Percentiles rank a stretch among this genome's conserved stretches.
Conservation (phyloP, 106 monocot genomes). For the Chionographis japonica region DNA sequence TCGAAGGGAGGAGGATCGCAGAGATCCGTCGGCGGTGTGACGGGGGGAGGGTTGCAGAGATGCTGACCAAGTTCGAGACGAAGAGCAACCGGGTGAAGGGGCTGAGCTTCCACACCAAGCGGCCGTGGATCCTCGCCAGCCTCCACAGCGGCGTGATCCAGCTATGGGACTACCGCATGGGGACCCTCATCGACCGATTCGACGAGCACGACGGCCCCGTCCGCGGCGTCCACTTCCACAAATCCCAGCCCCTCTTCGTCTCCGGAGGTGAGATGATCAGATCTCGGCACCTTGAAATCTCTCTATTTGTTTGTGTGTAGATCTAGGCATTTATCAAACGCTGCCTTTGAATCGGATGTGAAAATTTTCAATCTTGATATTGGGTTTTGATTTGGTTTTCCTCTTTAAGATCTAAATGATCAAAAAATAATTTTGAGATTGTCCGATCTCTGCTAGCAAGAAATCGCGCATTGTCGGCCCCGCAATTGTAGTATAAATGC, state of each 20-base stretch:
- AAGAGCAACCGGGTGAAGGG: constrained; percentile 68
- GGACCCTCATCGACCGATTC: constrained; percentile 69
- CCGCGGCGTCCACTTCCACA: constrained; percentile 61
- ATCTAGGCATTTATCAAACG: no score
- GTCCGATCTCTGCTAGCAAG: no score
- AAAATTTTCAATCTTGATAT: no score
- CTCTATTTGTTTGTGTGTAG: no score
- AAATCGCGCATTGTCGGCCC: no score
- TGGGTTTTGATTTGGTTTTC: no score
- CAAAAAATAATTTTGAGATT: no score
- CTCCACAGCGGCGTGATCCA: constrained; percentile 65
- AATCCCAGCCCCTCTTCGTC: constrained; percentile 60
- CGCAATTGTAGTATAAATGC: no score
- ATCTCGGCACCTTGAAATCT: background rate
- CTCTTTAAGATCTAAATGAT: no score
- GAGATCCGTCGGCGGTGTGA: no score
- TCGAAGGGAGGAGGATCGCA: no score
- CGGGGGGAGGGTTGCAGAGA: constrained; percentile 7
- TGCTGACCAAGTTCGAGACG: constrained; percentile 70
- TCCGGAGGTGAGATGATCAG: constrained; percentile 46
- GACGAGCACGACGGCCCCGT: constrained; percentile 73
- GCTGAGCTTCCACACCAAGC: constrained; percentile 60
- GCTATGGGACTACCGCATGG: constrained; percentile 73
- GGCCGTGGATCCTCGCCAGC: constrained; percentile 69
- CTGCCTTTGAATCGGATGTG: no score